A percentile compares a stretch with the other conserved stretches of the same genome.
Conservation (phyloP, 2,329 filamentous ascomycete genomes). For the Colletotrichum sp. region DNA sequence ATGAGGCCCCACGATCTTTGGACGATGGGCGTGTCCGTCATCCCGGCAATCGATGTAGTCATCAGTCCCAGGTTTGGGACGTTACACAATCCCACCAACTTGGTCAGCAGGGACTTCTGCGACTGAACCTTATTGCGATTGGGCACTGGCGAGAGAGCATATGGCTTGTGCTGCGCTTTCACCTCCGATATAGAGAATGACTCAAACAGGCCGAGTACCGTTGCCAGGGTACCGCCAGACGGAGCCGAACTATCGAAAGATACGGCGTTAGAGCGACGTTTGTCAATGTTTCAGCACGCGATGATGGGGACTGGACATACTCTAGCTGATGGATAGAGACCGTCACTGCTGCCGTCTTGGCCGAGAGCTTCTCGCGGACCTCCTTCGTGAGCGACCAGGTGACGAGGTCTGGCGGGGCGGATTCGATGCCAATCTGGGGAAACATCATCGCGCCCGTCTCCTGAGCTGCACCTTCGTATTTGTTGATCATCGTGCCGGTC, state of each 20-base stretch:
- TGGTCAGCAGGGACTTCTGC: slow-evolving; percentile 44
- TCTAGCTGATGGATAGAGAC: slow-evolving; percentile 51
- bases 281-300: not conserved
- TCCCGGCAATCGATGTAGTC: slow-evolving; percentile 55
- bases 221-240: slow-evolving; percentile 73
- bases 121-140: slow-evolving; percentile 37
- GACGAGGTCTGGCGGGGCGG: slow-evolving; percentile 64
- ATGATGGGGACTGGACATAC: slow-evolving; percentile 32
- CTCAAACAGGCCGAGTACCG: slow-evolving; percentile 66
- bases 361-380: slow-evolving; percentile 54
- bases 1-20: slow-evolving; percentile 69
- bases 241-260: slow-evolving; percentile 44
- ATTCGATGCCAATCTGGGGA: slow-evolving; percentile 68
- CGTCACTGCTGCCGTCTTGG: slow-evolving; percentile 58
- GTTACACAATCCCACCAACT: slow-evolving; percentile 53
- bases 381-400: slow-evolving; percentile 58
- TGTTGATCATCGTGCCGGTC: slow-evolving; percentile 64
- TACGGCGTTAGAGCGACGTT: slow-evolving; percentile 9
- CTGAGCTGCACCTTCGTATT: slow-evolving; percentile 60
- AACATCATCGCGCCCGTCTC: slow-evolving; percentile 63
- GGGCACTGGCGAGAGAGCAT: slow-evolving; percentile 61
- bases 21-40: slow-evolving; percentile 59
- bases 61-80: slow-evolving; percentile 60
- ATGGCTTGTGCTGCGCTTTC: slow-evolving; percentile 51
- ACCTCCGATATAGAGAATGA: slow-evolving; percentile 55